phyloP scores from a whole-genome alignment of 2,329 filamentous ascomycete species.

The Cladosporium austrohemisphaericum region DNA sequence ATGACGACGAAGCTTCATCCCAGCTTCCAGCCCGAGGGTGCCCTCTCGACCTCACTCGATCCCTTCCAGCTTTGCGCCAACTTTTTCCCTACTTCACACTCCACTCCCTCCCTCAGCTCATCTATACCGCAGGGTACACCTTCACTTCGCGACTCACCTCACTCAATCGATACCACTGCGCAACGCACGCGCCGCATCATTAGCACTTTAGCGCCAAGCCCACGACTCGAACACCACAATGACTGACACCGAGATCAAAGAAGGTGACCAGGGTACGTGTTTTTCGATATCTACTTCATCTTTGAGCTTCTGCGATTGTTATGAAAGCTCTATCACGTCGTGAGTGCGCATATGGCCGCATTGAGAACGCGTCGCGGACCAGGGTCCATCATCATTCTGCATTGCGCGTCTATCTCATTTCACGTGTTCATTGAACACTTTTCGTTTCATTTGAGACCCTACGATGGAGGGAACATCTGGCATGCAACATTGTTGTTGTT shows the following conservation, averaged over 20 bases:
- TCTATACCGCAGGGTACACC: neutral
- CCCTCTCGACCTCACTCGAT: conserved; percentile 4
- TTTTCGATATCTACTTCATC: neutral
- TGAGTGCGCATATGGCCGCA: conserved; percentile 19
- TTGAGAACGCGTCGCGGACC: neutral
- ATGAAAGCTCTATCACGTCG: conserved; percentile 11
- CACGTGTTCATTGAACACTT: neutral
- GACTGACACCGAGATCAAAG: conserved; percentile 47
- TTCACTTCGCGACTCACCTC: conserved; percentile 1
- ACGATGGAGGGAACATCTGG: no score
- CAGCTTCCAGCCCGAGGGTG: conserved; percentile 1
- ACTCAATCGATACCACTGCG: conserved; percentile 1
- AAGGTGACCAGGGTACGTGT: conserved; percentile 39
- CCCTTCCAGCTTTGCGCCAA: conserved; percentile 3
- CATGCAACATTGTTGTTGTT: no score
- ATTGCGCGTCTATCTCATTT: neutral
- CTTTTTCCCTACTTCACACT: conserved; percentile 5
- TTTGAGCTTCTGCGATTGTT: conserved; percentile 6
- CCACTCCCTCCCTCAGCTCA: neutral
- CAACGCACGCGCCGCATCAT: neutral
- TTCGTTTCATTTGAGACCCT: no score
- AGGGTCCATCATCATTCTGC: neutral
- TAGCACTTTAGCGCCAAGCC: conserved; percentile 13
- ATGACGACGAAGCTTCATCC: neutral
- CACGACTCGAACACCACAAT: conserved; percentile 29